Evolutionary conservation across 345 rosid genomes (phyloP).

Genomic region (Brassica nigra): DNA sequence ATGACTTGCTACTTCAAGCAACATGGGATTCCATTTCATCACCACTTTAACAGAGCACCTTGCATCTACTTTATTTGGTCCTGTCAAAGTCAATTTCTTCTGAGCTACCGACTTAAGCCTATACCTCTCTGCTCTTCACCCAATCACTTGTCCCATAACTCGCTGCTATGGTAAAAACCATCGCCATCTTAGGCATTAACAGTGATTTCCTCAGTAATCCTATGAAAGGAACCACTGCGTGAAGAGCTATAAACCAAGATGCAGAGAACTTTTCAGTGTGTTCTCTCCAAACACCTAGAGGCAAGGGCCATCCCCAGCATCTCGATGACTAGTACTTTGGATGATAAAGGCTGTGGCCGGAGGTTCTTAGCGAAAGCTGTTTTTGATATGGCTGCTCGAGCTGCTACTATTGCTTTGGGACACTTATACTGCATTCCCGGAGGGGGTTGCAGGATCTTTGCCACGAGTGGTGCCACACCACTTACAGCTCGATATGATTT

Average conservation of each 20-base stretch:
- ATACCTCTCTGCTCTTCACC: conserved; percentile 91
- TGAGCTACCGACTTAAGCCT: conserved; percentile 61
- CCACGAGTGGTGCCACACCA: conserved; percentile 75
- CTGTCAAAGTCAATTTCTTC: conserved; percentile 24
- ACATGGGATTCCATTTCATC: conserved; percentile 43
- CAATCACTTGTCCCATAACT: conserved; percentile 86
- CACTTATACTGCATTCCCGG: conserved; percentile 68
- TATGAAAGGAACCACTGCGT: conserved; percentile 95
- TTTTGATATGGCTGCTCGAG: conserved; percentile 83
- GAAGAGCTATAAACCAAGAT: conserved; percentile 91
- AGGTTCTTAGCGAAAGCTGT: conserved; percentile 92
- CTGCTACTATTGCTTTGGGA: conserved; percentile 82
- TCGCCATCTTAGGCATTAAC: conserved; percentile 91
- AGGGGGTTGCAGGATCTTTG: conserved; percentile 79
- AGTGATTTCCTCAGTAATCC: conserved; percentile 89
- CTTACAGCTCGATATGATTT: conserved; percentile 88
- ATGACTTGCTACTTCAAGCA: conserved; percentile 35
- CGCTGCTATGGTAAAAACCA: conserved; percentile 91
- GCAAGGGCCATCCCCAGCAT: conserved; percentile 95
- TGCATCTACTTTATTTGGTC: conserved; percentile 15
- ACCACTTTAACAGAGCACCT: conserved; percentile 35
- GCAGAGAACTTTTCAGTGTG: conserved; percentile 82
- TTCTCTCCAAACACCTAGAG: conserved; percentile 94
- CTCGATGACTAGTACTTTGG: conserved; percentile 82
- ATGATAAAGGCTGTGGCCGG: conserved; percentile 88